Evolutionary conservation across 257 asterid species (phyloP).

Genomic region (Lithospermum erythrorhizon): DNA sequence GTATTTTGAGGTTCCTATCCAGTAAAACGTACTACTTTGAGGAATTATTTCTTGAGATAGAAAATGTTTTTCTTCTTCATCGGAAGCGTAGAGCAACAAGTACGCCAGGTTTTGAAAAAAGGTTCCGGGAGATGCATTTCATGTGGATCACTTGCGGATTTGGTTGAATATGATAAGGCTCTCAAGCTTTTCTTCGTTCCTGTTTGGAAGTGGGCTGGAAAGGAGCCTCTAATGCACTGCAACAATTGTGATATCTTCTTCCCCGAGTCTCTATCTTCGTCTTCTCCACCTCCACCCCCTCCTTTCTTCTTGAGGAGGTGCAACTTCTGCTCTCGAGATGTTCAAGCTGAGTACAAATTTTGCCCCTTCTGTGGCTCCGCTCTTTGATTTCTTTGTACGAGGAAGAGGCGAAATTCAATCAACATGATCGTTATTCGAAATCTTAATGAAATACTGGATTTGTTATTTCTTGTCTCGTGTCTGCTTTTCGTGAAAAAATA

Average conservation of each 20-base stretch:
- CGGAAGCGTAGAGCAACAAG: constrained; percentile 71
- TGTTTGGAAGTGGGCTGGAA: constrained; percentile 79
- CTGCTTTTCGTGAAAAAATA: no score
- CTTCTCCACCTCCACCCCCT: constrained; percentile 20
- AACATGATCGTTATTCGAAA: no score
- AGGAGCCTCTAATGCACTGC: constrained; percentile 55
- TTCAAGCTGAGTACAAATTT: constrained; percentile 43
- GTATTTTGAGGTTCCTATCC: no score
- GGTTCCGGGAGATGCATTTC: constrained; percentile 59
- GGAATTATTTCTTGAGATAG: neutral
- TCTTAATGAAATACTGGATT: no score
- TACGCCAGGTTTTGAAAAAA: constrained; percentile 49
- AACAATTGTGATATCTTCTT: constrained; percentile 50
- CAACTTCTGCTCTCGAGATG: constrained; percentile 39
- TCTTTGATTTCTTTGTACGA: constrained; percentile 19
- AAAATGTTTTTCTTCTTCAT: constrained; percentile 71
- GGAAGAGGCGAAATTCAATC: no score
- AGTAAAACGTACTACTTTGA: no score
- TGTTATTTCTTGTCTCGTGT: no score
- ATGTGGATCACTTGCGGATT: constrained; percentile 68
- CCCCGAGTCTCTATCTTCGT: constrained; percentile 33
- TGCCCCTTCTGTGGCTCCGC: constrained; percentile 70
- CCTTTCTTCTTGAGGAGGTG: constrained; percentile 25
- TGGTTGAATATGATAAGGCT: constrained; percentile 69
- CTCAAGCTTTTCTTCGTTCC: constrained; percentile 75